A percentile compares a stretch with the other conserved stretches of the same genome.
Conservation (phyloP, 768 basidiomycete genomes). For the Dacryopinax spathularia region DNA sequence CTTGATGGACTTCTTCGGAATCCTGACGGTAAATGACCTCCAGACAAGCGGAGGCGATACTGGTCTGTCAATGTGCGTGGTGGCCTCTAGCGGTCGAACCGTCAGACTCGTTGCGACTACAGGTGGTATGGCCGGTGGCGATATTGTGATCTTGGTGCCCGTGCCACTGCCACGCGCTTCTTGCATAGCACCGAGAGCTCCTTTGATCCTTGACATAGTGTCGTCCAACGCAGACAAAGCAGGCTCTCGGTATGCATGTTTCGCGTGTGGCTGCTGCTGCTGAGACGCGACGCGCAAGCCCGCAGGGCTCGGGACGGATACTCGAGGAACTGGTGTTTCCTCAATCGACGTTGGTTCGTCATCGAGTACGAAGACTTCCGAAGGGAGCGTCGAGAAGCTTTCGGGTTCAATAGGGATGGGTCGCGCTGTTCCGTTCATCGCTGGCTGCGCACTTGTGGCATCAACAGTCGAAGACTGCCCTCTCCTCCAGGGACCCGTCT, state of each 20-base stretch:
- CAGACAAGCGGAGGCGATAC: conserved; percentile 32
- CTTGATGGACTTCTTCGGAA: conserved; percentile 34
- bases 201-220: conserved; percentile 74
- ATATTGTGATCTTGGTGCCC: not conserved
- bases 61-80: conserved; percentile 34
- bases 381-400: not conserved
- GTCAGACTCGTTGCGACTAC: conserved; percentile 16
- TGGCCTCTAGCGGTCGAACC: conserved; percentile 22
- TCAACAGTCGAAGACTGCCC: not conserved
- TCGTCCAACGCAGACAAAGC: conserved; percentile 67
- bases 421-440: not conserved
- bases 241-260: conserved; percentile 30
- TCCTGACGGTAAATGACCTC: conserved; percentile 30
- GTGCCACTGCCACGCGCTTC: not conserved
- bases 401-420: not conserved
- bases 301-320: not conserved
- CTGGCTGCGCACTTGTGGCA: not conserved
- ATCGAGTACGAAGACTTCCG: conserved; percentile 1
- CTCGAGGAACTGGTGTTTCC: not conserved
- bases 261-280: not conserved
- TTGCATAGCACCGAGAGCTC: conserved; percentile 34
- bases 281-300: conserved; percentile 6
- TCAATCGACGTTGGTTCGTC: not conserved
- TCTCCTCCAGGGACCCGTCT: conserved; percentile 36
- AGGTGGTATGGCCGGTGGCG: not conserved